Evolutionary conservation across 495 filamentous ascomycete species (phyloP), one percentile per base, ranked within the genome.

Genomic region (Cercophora newfieldiana): DNA sequence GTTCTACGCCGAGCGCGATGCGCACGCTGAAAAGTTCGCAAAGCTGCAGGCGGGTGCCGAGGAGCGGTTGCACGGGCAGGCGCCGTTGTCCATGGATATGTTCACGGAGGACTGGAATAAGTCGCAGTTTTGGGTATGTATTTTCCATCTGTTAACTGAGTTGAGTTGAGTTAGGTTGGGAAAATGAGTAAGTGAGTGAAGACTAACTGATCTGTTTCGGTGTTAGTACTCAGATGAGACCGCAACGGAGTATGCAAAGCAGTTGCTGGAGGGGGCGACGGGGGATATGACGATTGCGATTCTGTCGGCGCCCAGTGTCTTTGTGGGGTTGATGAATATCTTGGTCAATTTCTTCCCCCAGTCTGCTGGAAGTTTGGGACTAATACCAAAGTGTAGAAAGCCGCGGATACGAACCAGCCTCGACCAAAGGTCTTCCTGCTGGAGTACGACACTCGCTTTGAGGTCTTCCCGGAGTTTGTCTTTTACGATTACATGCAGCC

Each of bases 81-180:
- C 26, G 71, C 72, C 77, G 47, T 66, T 90, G 30, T 87, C 83
- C 6, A 94, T 94, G 83, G 88, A 90, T 3, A 79, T 83, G 16
- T 94, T 94, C 74, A 77, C 80, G 0, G 91, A 94, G 78, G 89
- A 94, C 73, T 94, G 91, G 91, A 90, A 93, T 63, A 83, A 89
- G 63, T 88, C 84, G 61, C 91, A 94, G 74, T 93, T 94, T 71
- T 91, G 90, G 89, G 87, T 90, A 76, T 0, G 80, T 72, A 10
- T 28, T 21, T 48, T 16, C 16, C 29, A 2, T 22, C 51, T 63
- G 12, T 10, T 19, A 10, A 7, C 31, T 30, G 14, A 16, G 28
- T 29, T 4, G 30, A 33, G 14, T 4, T 0, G 21, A 12, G 29
- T 12, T 24, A 14, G 14, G 7, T 1, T 10, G 1, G 26, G 29